Evolutionary conservation across 1,284 basidiomycete species (phyloP), one percentile per base, ranked within the genome.

Genomic region (Xanthoconium separans): DNA sequence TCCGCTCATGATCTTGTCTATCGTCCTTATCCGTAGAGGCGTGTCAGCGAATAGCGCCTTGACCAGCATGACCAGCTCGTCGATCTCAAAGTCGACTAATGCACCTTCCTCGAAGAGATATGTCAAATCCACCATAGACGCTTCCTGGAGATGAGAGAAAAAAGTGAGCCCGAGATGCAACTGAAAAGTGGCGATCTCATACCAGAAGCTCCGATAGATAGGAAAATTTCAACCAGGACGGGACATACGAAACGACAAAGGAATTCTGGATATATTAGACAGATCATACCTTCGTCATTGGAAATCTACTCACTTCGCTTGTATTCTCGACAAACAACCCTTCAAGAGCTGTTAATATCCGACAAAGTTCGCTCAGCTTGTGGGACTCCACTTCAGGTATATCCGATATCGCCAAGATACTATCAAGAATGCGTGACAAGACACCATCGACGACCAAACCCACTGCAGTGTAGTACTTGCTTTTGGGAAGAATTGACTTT

Each of bases 151-250:
- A 27, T 3, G 13, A 1, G 13, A 39, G 64, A 46, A 39, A 7
- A 34, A 48, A 47, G 24, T 51, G 27, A 51, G 51, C 54, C 27
- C 43, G 29, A 44, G 12, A 47, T 44, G 15, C 16, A 33, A 34
- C 9, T 9, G 40, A 56, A 39, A 41, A 45, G 37, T 16, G 49
- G 24, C 31, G 11, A 53, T 27, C 16, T 78, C 88, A 54, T 58
- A 93, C 93, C 73, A 98, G 71, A 12, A 98, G 77, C 69, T 97
- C 94, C 2, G 90, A 90, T 2, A 96, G 77, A 71, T 97, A 98
- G 20, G 89, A 93, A 70, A 93, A 95, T 69, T 96, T 96, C 63
- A 96, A 81, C 95, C 93, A 98, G n/a, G 84, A 87, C 1, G 91
- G 89, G 16, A 95, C 92, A 60, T 91, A 89, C 1, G 81, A 82